Evolutionary conservation across 306 rosid genomes (phyloP).

Genomic region (Benincasa hispida): DNA sequence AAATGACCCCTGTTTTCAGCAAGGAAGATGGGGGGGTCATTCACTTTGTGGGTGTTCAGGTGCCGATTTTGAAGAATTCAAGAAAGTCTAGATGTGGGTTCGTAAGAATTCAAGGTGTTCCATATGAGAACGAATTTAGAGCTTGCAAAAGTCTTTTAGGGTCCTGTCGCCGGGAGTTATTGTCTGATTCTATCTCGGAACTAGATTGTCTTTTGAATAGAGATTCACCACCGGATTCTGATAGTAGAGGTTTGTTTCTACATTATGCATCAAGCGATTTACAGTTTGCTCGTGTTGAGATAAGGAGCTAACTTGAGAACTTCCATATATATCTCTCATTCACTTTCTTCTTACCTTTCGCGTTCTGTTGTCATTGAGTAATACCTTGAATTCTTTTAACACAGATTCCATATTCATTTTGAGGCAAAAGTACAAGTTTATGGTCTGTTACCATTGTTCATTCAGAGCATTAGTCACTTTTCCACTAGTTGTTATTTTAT

Average conservation of each 20-base stretch:
- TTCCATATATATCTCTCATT: not conserved
- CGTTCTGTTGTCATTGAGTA: not conserved
- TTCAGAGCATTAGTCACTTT: not conserved
- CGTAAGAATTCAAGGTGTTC: slow-evolving; percentile 15
- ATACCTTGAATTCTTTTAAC: not conserved
- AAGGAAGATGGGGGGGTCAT: slow-evolving; percentile 36
- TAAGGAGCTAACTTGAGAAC: not conserved
- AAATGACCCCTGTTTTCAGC: slow-evolving; percentile 55
- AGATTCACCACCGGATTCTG: slow-evolving; percentile 33
- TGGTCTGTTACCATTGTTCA: not conserved
- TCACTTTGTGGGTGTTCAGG: slow-evolving; percentile 78
- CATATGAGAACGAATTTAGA: slow-evolving; percentile 17
- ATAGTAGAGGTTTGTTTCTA: slow-evolving; percentile 42
- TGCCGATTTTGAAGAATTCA: slow-evolving; percentile 28
- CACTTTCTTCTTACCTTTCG: not conserved
- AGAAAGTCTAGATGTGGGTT: slow-evolving; percentile 18
- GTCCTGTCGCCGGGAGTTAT: slow-evolving; percentile 66
- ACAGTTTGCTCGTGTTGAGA: not conserved
- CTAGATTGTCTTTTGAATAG: slow-evolving; percentile 23
- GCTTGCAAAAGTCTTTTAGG: slow-evolving; percentile 32
- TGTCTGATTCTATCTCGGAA: slow-evolving; percentile 47
- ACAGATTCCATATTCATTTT: not conserved
- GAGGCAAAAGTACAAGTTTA: not conserved
- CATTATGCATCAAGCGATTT: not conserved
- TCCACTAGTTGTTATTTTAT: not conserved